Evolutionary conservation across 2,329 filamentous ascomycete genomes (phyloP), one percentile per base, ranked within the genome.

Genomic region (Calycina herbarum): DNA sequence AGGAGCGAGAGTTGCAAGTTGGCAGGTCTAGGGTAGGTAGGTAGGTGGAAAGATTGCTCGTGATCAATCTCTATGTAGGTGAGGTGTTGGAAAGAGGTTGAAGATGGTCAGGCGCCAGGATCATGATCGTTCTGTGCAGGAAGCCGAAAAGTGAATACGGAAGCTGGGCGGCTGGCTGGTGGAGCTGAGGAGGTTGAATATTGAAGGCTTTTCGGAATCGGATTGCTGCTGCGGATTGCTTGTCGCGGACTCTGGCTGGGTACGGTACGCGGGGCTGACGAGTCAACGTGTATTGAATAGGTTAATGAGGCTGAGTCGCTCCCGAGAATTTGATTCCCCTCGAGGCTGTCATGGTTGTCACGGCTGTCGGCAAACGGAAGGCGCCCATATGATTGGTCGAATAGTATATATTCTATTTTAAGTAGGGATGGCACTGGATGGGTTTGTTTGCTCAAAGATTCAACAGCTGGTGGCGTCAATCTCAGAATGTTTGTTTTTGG

Each of bases 271-370:
- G 57, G 64, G 64, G 65, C 68, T 68, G 68, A 68, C 67, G 68
- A 70, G 64, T 67, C 67, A 65, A 67, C 42, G 17, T 42, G 59
- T 60, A 61, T 51, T 51, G 45, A 60, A 61, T 33, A 4, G 27
- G 27, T 29, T 1, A 59, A 45, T 64, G 68, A 70, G 68, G 68
- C 68, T 70, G 68, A 70, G 68, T 31, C 63, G 33, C 42, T 33
- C 17, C 45, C 33, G 33, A 29, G 33, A 57, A 57, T 31, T 5
- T 51, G 45, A 24, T 27, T 33, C 33, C n/a, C 56, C 33, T 57
- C 56, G 56, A 57, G 56, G 56, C 27, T 57, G 56, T 57, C 31
- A 17, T 35, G 27, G 13, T 33, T 20, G 56, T 57, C 56, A 35
- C 27, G 48, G 13, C 24, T n/a, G 2, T 38, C 10, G 13, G 35